phyloP scores from a whole-genome alignment of 1,139 yeast genomes.

The Geotrichum histeridarum region DNA sequence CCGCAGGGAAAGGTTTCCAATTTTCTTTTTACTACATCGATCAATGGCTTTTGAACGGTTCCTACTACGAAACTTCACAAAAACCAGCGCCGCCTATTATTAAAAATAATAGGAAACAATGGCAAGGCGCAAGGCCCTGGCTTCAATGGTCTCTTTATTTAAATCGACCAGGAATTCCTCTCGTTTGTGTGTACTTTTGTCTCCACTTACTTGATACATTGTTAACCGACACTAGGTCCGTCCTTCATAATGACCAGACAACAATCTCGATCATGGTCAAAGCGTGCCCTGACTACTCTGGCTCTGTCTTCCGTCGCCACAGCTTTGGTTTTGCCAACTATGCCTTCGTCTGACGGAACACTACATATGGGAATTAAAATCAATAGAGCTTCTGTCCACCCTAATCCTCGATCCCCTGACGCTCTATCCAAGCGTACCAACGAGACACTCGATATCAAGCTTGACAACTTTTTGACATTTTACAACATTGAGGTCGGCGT shows the following conservation, averaged over 20 bases:
- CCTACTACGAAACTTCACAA: too few species aligned
- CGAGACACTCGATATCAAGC: background rate
- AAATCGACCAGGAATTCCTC: background rate
- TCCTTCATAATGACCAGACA: background rate
- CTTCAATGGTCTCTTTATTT: background rate
- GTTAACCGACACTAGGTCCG: too few species aligned
- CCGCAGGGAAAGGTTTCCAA: too few species aligned
- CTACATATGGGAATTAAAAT: background rate
- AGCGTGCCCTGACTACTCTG: background rate
- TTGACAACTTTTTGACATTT: slow-evolving; percentile 22
- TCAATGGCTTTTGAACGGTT: too few species aligned
- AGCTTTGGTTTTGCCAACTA: background rate
- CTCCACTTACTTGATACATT: too few species aligned
- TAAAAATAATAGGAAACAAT: too few species aligned
- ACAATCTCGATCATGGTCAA: background rate
- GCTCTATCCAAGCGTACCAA: background rate
- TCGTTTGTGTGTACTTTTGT: background rate
- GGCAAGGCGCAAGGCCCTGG: too few species aligned
- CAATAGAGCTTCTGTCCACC: background rate
- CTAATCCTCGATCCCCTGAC: slow-evolving; percentile 1
- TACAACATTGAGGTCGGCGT: slow-evolving; percentile 37
- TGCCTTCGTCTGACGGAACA: background rate
- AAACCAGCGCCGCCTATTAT: too few species aligned
- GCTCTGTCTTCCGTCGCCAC: background rate
- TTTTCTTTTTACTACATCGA: too few species aligned